phyloP scores from a whole-genome alignment of 768 basidiomycete species.

The Boletus reticulatus region DNA sequence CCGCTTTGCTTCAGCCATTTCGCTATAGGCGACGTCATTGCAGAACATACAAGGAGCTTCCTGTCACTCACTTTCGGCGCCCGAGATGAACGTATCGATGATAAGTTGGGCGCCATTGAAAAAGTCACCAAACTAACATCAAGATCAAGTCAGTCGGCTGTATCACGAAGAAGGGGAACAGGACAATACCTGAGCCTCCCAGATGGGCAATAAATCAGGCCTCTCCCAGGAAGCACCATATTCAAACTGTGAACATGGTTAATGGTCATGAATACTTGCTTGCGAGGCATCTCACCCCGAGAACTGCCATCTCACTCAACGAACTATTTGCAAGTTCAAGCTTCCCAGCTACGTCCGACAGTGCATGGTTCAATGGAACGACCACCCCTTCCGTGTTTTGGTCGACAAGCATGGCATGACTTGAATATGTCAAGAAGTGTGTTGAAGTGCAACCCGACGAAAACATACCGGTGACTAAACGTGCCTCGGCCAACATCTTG shows the following conservation, averaged over 20 bases:
- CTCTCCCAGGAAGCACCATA: constrained; percentile 89
- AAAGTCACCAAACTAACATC: constrained; percentile 82
- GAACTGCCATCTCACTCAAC: constrained; percentile 84
- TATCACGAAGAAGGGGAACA: not conserved
- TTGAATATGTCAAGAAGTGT: constrained; percentile 12
- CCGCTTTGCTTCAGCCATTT: constrained; percentile 95
- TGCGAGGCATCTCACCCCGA: constrained; percentile 56
- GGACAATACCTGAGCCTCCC: constrained; percentile 79
- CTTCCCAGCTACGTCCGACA: constrained; percentile 54
- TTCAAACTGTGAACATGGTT: constrained; percentile 62
- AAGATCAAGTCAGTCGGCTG: not conserved
- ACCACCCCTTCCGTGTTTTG: constrained; percentile 77
- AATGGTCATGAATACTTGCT: not conserved
- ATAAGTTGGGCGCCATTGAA: constrained; percentile 88
- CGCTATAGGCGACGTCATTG: constrained; percentile 40
- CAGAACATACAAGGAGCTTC: too few relatives aligned
- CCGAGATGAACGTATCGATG: constrained; percentile 86
- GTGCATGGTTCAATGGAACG: constrained; percentile 76
- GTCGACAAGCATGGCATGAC: constrained; percentile 91
- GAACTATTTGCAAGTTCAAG: constrained; percentile 93
- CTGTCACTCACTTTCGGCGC: constrained; percentile 66
- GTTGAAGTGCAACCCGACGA: not conserved
- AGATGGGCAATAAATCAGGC: constrained; percentile 78
- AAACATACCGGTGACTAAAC: constrained; percentile 68
- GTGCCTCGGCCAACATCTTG: constrained; percentile 93